These are phyloP conservation scores for Zoysia japonica DNA, from an alignment of 176 grass and related monocot genomes.

Conservation along the genomic window DNA sequence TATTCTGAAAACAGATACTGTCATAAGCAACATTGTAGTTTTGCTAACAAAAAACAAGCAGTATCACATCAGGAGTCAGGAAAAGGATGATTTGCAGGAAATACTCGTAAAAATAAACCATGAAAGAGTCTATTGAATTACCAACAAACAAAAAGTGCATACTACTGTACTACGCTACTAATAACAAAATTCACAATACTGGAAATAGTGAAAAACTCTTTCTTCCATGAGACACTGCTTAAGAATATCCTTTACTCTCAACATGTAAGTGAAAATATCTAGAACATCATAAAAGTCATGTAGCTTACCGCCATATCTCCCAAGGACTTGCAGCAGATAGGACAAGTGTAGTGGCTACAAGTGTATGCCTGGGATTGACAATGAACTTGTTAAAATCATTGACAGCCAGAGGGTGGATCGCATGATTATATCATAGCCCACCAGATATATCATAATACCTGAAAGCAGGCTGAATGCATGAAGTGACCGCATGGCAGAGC, in stretches of 20 bases:
- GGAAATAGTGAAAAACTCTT: background rate
- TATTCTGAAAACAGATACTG: background rate
- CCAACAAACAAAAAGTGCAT: slow-evolving; percentile 11
- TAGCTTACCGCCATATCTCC: slow-evolving; percentile 94
- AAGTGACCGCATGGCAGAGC: slow-evolving; percentile 93
- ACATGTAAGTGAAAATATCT: slow-evolving; percentile 21
- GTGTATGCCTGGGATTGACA: slow-evolving; percentile 77
- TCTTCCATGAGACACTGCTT: slow-evolving; percentile 25
- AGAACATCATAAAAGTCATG: background rate
- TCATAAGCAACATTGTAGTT: background rate
- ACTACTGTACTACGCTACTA: background rate
- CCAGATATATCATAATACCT: slow-evolving; percentile 63
- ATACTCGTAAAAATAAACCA: background rate
- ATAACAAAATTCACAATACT: slow-evolving; percentile 13
- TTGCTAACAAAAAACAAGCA: background rate
- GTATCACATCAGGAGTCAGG: background rate
- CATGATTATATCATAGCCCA: slow-evolving; percentile 26
- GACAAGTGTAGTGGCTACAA: slow-evolving; percentile 98
- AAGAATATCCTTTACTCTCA: slow-evolving; percentile 11
- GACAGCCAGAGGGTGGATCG: slow-evolving; percentile 13
- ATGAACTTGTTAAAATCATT: slow-evolving; percentile 30
- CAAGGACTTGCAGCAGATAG: slow-evolving; percentile 97
- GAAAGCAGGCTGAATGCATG: slow-evolving; percentile 99
- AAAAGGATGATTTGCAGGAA: background rate
- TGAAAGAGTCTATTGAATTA: slow-evolving; percentile 5